Conservation (phyloP, 768 basidiomycete species). For the Tricholoma saponaceum region DNA sequence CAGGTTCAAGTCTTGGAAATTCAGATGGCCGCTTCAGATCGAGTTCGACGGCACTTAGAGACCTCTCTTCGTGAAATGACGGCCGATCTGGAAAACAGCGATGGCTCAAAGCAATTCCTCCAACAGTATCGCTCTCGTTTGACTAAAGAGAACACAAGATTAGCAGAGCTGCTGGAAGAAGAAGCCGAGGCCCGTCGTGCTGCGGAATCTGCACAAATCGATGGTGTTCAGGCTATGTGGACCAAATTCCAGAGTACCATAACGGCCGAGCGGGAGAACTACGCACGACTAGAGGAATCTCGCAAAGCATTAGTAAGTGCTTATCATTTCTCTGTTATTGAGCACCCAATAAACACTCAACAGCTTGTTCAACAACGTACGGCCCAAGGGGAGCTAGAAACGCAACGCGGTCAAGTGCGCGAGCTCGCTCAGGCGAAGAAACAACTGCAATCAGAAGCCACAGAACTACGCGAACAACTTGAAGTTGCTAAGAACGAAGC, state of each 20-base stretch:
- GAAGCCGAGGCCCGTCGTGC: slow-evolving; percentile 60
- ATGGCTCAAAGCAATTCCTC: slow-evolving; percentile 62
- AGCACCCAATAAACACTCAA: slow-evolving; percentile 1
- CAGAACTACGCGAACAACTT: slow-evolving; percentile 50
- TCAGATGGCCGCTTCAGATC: slow-evolving; percentile 64
- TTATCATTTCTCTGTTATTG: background rate
- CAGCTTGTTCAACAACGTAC: slow-evolving; percentile 67
- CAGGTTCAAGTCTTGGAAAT: slow-evolving; percentile 67
- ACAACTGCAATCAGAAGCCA: slow-evolving; percentile 51
- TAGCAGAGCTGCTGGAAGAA: slow-evolving; percentile 54
- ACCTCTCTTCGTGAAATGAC: slow-evolving; percentile 55
- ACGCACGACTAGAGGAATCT: slow-evolving; percentile 63
- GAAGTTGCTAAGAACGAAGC: slow-evolving; percentile 58
- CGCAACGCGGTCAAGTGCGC: slow-evolving; percentile 56
- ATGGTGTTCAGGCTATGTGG: slow-evolving; percentile 65
- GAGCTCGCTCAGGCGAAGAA: slow-evolving; percentile 56
- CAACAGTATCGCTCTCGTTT: slow-evolving; percentile 54
- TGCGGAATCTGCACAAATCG: slow-evolving; percentile 59
- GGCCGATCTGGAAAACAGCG: slow-evolving; percentile 56
- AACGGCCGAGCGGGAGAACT: slow-evolving; percentile 55
- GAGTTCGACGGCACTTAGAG: slow-evolving; percentile 63
- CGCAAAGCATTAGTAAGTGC: slow-evolving; percentile 59
- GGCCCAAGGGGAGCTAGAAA: slow-evolving; percentile 61
- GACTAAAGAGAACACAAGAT: slow-evolving; percentile 50
- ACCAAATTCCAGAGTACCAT: slow-evolving; percentile 59